phyloP scores from a whole-genome alignment of 176 grass and related monocot species.

The Alloteropsis semialata region DNA sequence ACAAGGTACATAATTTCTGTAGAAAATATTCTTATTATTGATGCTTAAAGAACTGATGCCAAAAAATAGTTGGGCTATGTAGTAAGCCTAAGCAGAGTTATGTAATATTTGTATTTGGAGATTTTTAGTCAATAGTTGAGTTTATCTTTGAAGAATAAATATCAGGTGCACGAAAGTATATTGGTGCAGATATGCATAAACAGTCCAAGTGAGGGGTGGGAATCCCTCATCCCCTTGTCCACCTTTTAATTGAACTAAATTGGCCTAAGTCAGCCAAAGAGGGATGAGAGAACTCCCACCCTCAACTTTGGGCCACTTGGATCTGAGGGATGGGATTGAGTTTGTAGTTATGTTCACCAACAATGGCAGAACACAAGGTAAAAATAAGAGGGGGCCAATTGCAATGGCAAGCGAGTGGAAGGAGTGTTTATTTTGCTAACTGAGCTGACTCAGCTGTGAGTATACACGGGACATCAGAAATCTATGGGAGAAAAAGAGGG shows the following conservation, averaged over 20 bases:
- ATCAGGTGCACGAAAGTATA: not conserved
- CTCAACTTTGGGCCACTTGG: not conserved
- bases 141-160: not conserved
- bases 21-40: not conserved
- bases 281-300: not conserved
- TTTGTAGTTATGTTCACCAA: not conserved
- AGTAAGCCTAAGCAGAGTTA: not conserved
- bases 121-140: not conserved
- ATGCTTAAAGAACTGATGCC: not conserved
- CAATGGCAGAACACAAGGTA: no score
- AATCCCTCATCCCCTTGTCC: not conserved
- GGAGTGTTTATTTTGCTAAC: no score
- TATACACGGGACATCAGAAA: no score
- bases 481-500: no score
- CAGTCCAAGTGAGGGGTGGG: not conserved
- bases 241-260: not conserved
- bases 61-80: not conserved
- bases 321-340: not conserved
- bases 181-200: not conserved
- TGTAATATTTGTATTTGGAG: not conserved
- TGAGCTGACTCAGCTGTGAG: no score
- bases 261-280: not conserved
- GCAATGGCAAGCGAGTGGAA: no score
- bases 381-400: no score
- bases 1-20: constrained; percentile 58